phyloP scores from a whole-genome alignment of 257 asterid species.

The Nicotiana benthamiana region DNA sequence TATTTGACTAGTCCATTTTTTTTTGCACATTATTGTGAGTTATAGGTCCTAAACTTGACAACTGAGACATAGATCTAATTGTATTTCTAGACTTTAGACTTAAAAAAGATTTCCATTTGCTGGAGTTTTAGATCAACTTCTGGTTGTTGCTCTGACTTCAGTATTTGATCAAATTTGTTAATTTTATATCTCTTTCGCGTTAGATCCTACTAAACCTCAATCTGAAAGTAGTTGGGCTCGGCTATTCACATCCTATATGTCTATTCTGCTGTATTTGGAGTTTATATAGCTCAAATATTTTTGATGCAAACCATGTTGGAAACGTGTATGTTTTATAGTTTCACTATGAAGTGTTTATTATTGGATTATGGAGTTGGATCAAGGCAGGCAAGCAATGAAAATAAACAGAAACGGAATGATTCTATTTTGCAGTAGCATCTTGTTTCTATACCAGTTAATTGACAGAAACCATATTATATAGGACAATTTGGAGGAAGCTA shows the following conservation, averaged over 20 bases:
- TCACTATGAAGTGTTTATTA: neutral
- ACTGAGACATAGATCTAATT: neutral
- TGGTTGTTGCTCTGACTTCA: neutral
- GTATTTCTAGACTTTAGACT: neutral
- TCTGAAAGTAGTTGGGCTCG: neutral
- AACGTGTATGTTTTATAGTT: neutral
- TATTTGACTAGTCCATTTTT: neutral
- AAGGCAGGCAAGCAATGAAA: neutral
- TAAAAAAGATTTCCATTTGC: neutral
- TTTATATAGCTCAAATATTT: neutral
- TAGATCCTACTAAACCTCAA: neutral
- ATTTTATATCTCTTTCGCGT: neutral
- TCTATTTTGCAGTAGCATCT: slow-evolving; percentile 10
- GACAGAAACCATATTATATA: neutral
- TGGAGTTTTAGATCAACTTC: neutral
- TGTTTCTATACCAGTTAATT: neutral
- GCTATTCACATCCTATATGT: neutral
- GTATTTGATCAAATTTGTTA: neutral
- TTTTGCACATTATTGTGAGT: neutral
- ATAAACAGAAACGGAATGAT: neutral
- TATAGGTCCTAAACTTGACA: neutral
- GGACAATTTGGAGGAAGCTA: slow-evolving; percentile 40
- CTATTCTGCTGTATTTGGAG: neutral
- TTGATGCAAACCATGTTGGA: neutral
- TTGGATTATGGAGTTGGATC: neutral